These are phyloP conservation scores for Bruguiera gymnorhiza DNA, from an alignment of 345 rosid species.

Conservation along the genomic window DNA sequence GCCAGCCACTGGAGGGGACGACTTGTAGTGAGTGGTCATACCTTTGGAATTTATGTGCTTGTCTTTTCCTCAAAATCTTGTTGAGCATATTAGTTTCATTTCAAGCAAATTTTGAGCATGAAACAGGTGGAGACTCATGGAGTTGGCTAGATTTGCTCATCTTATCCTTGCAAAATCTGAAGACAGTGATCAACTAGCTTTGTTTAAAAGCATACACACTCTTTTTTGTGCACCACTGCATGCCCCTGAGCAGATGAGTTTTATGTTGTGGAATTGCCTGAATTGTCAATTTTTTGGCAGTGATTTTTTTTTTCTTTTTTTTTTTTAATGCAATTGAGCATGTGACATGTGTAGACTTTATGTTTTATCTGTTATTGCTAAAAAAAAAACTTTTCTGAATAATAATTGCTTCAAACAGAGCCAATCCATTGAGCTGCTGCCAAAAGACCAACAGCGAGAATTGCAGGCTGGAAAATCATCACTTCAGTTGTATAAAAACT, in stretches of 20 bases:
- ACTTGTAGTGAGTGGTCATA: slow-evolving; percentile 65
- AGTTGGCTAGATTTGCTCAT: slow-evolving; percentile 8
- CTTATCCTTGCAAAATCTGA: background rate
- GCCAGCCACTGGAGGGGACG: slow-evolving; percentile 65
- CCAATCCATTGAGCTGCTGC: slow-evolving; percentile 58
- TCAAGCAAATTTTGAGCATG: background rate
- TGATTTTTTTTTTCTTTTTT: background rate
- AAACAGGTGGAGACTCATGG: background rate
- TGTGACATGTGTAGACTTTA: background rate
- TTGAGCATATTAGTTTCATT: background rate
- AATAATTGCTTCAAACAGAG: slow-evolving; percentile 47
- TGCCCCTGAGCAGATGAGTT: background rate
- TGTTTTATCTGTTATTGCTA: too few relatives aligned
- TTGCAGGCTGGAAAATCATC: slow-evolving; percentile 45
- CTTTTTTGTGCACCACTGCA: background rate
- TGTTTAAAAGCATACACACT: background rate
- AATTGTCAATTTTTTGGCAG: too few relatives aligned
- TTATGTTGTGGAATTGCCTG: background rate
- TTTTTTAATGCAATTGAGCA: background rate
- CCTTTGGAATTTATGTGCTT: slow-evolving; percentile 10
- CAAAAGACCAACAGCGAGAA: slow-evolving; percentile 65
- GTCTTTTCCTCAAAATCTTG: background rate
- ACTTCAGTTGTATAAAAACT: slow-evolving; percentile 28
- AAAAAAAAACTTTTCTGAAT: slow-evolving; percentile 7
- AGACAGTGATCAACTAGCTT: background rate